Evolutionary conservation across 257 asterid species (phyloP).

Genomic region (Scutellaria galericulata): DNA sequence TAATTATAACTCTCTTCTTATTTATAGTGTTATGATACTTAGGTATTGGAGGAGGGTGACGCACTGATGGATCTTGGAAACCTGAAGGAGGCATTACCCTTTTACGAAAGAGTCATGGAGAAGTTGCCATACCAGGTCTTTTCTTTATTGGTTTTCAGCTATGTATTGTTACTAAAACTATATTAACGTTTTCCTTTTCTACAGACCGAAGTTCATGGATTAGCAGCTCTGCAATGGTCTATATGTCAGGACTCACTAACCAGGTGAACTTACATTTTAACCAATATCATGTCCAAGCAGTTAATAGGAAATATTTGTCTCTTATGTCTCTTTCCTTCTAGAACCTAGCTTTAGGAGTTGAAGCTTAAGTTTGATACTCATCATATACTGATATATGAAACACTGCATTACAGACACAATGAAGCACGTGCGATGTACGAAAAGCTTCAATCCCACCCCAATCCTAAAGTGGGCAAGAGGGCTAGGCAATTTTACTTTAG

Average conservation of each 20-base stretch:
- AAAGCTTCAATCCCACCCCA: conserved; percentile 88
- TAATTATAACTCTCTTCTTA: conserved; percentile 59
- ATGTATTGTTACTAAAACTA: background rate
- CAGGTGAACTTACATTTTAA: conserved; percentile 48
- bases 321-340: background rate
- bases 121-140: conserved; percentile 71
- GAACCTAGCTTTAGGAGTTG: background rate
- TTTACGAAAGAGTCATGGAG: conserved; percentile 75
- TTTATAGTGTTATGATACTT: conserved; percentile 67
- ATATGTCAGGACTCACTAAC: conserved; percentile 85
- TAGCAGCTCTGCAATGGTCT: conserved; percentile 98
- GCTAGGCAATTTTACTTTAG: conserved; percentile 70
- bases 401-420: conserved; percentile 50
- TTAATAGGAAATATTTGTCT: background rate
- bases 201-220: conserved; percentile 87
- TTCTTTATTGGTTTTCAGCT: conserved; percentile 1
- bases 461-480: conserved; percentile 74
- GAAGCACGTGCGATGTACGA: conserved; percentile 91
- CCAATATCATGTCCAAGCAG: background rate
- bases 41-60: conserved; percentile 86
- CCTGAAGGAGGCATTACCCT: conserved; percentile 77
- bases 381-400: conserved; percentile 2
- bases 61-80: conserved; percentile 82
- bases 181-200: conserved; percentile 3
- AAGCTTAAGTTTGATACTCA: conserved; percentile 15